Conservation (phyloP, 164 flowering plant species). For the Liquidambar formosana region DNA sequence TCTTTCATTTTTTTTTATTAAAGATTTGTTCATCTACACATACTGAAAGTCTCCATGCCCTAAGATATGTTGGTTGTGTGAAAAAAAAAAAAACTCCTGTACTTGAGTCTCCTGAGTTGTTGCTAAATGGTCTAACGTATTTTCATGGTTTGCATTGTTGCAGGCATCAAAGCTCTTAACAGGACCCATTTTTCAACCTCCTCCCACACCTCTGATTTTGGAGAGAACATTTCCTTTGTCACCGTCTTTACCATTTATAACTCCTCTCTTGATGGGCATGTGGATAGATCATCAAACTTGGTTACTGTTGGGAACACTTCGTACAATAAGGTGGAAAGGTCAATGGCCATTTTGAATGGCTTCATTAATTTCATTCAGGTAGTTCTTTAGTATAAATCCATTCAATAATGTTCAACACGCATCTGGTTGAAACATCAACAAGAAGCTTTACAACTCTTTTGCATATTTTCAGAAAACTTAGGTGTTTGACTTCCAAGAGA, state of each 20-base stretch:
- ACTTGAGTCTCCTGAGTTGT: neutral
- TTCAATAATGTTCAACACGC: neutral
- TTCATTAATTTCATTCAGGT: slow-evolving; percentile 90
- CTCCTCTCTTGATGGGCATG: slow-evolving; percentile 23
- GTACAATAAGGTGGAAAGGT: slow-evolving; percentile 69
- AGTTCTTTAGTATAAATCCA: slow-evolving; percentile 8
- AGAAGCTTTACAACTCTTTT: neutral
- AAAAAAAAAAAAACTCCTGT: neutral
- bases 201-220: slow-evolving; percentile 15
- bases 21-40: neutral
- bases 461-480: too few relatives aligned
- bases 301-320: slow-evolving; percentile 71
- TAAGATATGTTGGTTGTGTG: neutral
- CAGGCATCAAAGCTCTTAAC: slow-evolving; percentile 78
- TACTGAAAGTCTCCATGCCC: neutral
- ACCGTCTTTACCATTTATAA: slow-evolving; percentile 80
- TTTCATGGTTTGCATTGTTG: slow-evolving; percentile 10
- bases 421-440: neutral
- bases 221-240: slow-evolving; percentile 52
- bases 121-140: neutral
- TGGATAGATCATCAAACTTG: slow-evolving; percentile 31
- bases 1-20: neutral
- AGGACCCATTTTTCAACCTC: slow-evolving; percentile 44
- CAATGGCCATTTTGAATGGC: slow-evolving; percentile 73
- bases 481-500: too few relatives aligned